Evolutionary conservation across 768 basidiomycete species (phyloP).

Genomic region (Amyloporia xantha): DNA sequence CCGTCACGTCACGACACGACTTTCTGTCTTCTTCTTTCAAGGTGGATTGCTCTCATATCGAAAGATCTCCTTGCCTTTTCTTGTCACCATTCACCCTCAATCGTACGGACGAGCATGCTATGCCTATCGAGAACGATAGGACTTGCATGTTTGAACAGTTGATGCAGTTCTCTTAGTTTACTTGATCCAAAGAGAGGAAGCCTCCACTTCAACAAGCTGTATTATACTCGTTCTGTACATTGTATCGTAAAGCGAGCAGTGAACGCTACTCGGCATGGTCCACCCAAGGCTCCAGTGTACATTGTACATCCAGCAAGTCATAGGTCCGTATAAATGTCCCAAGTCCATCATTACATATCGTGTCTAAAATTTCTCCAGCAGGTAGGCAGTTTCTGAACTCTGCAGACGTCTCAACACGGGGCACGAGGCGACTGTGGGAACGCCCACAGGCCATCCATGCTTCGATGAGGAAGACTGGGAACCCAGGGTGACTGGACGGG

Average conservation of each 20-base stretch:
- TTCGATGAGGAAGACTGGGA: conserved; percentile 11
- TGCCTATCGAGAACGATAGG: no score
- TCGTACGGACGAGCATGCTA: no score
- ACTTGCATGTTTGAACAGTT: no score
- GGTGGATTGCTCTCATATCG: no score
- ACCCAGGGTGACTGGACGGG: conserved; percentile 18
- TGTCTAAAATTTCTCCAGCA: no score
- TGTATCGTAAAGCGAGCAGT: neutral
- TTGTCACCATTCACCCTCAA: no score
- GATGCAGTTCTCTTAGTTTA: no score
- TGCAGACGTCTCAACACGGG: neutral
- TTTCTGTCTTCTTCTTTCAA: no score
- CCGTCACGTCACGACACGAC: neutral
- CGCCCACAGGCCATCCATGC: conserved; percentile 13
- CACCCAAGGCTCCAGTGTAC: neutral
- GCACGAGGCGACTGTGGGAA: conserved; percentile 15
- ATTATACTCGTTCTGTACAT: neutral
- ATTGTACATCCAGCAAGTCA: neutral
- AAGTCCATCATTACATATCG: neutral
- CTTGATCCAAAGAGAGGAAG: no score
- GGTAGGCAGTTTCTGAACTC: no score
- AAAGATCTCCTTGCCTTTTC: no score
- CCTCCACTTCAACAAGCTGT: neutral
- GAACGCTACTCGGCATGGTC: neutral
- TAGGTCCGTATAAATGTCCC: neutral